Percentiles rank a stretch among this genome's conserved stretches.
Evolutionary conservation across 148 eudicot genomes (phyloP).

Genomic region (Silene uniflora): DNA sequence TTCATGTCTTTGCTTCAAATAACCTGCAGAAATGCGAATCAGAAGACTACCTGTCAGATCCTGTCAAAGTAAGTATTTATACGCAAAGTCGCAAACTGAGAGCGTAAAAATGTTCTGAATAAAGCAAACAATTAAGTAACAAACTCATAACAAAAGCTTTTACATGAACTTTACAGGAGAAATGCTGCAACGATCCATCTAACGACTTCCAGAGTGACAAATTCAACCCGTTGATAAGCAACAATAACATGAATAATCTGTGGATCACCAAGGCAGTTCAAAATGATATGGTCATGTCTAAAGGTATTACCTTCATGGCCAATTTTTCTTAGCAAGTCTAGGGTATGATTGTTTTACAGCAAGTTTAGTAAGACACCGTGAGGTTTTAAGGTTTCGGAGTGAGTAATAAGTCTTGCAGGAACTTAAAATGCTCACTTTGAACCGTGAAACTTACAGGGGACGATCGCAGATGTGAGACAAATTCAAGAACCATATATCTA

Average conservation of each 20-base stretch:
- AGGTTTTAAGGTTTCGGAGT: not conserved
- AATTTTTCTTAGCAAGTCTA: not conserved
- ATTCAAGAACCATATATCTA: too few relatives aligned
- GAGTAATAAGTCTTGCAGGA: too few relatives aligned
- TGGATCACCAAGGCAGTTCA: conserved; percentile 26
- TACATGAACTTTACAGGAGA: conserved; percentile 21
- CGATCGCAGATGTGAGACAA: too few relatives aligned
- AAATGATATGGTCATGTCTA: conserved; percentile 21
- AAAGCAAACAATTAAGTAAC: not conserved
- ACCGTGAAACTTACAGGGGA: too few relatives aligned
- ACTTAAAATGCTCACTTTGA: too few relatives aligned
- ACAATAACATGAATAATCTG: conserved; percentile 31
- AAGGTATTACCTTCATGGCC: conserved; percentile 24
- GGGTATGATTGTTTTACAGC: not conserved
- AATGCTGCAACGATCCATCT: conserved; percentile 27
- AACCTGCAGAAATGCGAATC: conserved; percentile 24
- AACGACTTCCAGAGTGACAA: conserved; percentile 20
- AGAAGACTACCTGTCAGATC: conserved; percentile 18
- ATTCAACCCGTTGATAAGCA: conserved; percentile 27
- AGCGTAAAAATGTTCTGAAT: not conserved
- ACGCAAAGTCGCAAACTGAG: too few relatives aligned
- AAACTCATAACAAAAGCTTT: not conserved
- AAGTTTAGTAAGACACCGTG: not conserved
- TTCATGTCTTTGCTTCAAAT: conserved; percentile 5
- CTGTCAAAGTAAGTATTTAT: conserved; percentile 24